A percentile compares a stretch with the other conserved stretches of the same genome.
These are phyloP conservation scores for Lasiosphaeria hispida DNA, from an alignment of 495 filamentous ascomycete species.

Conservation along the genomic window DNA sequence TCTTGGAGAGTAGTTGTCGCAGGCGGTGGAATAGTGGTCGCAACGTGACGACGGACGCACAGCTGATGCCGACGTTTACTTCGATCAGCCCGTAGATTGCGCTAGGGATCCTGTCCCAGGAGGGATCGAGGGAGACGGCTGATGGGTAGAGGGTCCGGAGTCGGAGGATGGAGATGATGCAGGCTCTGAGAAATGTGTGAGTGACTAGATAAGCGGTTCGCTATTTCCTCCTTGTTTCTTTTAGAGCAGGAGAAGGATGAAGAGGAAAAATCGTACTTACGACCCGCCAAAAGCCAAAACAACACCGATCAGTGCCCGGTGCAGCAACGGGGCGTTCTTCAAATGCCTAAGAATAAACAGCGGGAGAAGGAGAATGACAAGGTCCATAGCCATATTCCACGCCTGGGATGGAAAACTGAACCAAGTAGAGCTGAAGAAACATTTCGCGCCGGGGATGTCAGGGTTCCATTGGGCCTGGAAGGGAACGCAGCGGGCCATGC, in stretches of 20 bases:
- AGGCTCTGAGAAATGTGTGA: conserved; percentile 1
- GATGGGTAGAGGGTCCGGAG: conserved; percentile 11
- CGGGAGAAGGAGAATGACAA: conserved; percentile 9
- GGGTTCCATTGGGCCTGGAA: conserved; percentile 10
- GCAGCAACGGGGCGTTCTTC: not conserved
- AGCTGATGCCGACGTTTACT: conserved; percentile 15
- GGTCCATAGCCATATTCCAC: conserved; percentile 7
- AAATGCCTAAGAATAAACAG: conserved; percentile 11
- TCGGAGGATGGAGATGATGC: conserved; percentile 9
- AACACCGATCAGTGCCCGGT: conserved; percentile 7
- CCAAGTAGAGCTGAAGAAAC: conserved; percentile 2
- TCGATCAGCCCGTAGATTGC: conserved; percentile 12
- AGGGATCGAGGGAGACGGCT: conserved; percentile 8
- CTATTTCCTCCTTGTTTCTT: no score
- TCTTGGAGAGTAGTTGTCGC: not conserved
- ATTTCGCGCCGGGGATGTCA: conserved; percentile 3
- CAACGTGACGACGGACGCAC: conserved; percentile 12
- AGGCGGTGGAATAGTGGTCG: conserved; percentile 2
- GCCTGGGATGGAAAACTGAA: conserved; percentile 6
- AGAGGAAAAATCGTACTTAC: no score
- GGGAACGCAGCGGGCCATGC: conserved; percentile 7
- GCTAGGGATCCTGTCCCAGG: conserved; percentile 10
- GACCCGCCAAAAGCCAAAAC: conserved; percentile 10
- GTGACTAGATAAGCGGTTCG: not conserved
- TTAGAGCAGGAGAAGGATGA: not conserved